These are phyloP conservation scores for Coniochaeta prunicola DNA, from an alignment of 2,329 filamentous ascomycete genomes.

Conservation along the genomic window DNA sequence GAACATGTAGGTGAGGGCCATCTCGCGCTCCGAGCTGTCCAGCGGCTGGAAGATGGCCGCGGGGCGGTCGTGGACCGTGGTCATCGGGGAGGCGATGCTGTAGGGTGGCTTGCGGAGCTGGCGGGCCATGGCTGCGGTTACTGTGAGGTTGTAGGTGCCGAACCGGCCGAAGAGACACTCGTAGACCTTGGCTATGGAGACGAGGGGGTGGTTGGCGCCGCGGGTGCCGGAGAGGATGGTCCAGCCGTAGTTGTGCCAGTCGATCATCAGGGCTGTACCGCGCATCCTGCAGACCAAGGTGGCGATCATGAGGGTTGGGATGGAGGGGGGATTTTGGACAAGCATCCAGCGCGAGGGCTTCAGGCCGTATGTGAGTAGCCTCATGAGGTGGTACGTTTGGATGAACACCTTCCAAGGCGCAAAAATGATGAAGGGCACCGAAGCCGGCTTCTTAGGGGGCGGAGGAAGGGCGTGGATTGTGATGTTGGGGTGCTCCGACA, in stretches of 20 bases:
- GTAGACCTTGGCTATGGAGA: conserved; percentile 68
- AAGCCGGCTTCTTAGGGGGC: conserved; percentile 58
- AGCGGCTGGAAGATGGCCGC: conserved; percentile 75
- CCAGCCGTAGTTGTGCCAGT: conserved; percentile 99
- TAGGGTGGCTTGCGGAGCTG: conserved; percentile 61
- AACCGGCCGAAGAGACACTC: conserved; percentile 64
- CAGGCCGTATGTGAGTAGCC: conserved; percentile 65
- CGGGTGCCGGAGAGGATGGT: conserved; percentile 69
- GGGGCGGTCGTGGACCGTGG: conserved; percentile 80
- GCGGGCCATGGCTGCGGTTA: conserved; percentile 80
- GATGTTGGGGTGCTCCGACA: conserved; percentile 62
- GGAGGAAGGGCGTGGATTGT: conserved; percentile 62
- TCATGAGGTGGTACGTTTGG: conserved; percentile 67
- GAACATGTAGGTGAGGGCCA: conserved; percentile 58
- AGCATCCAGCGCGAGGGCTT: conserved; percentile 77
- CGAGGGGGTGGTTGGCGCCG: conserved; percentile 61
- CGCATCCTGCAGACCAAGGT: conserved; percentile 66
- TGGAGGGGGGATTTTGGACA: conserved; percentile 89
- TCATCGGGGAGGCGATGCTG: conserved; percentile 53
- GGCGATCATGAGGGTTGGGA: conserved; percentile 78
- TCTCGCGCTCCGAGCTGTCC: conserved; percentile 35
- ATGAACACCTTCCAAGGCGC: conserved; percentile 81
- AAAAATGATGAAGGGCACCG: conserved; percentile 67
- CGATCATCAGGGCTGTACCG: conserved; percentile 76
- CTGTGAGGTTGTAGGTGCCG: conserved; percentile 72